Percentiles rank a stretch among this genome's conserved stretches.
Evolutionary conservation across 768 basidiomycete genomes (phyloP).

Genomic region (Lactarius psammicola): DNA sequence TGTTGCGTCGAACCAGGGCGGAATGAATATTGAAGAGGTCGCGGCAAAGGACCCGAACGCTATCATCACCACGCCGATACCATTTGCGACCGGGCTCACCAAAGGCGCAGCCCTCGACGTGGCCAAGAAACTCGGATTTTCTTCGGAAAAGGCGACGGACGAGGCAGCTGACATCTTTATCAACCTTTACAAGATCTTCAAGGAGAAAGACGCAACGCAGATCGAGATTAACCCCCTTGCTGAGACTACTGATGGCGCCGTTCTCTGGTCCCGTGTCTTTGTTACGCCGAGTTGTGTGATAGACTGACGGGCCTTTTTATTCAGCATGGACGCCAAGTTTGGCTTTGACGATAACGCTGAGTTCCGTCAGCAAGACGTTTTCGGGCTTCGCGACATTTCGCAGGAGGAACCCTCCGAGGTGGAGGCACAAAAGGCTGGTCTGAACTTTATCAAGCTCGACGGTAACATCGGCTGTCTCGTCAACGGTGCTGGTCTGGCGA

Average conservation of each 20-base stretch:
- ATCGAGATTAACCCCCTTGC: constrained; percentile 99
- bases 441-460: constrained; percentile 99
- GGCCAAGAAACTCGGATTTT: constrained; percentile 91
- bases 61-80: constrained; percentile 93
- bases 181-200: constrained; percentile 94
- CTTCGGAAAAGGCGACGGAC: constrained; percentile 61
- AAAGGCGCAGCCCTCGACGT: constrained; percentile 67
- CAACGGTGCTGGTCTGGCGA: constrained; percentile 97
- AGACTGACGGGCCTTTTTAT: constrained; percentile 12
- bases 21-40: constrained; percentile 99
- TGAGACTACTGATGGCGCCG: constrained; percentile 84
- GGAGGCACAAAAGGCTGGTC: constrained; percentile 91
- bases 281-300: neutral
- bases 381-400: constrained; percentile 82
- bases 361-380: constrained; percentile 92
- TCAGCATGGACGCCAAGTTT: constrained; percentile 99
- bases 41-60: constrained; percentile 92
- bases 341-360: constrained; percentile 99
- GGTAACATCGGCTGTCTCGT: constrained; percentile 96
- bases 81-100: constrained; percentile 78
- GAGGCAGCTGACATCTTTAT: constrained; percentile 93
- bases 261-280: constrained; percentile 73
- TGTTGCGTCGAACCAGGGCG: constrained; percentile 91
- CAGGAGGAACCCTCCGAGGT: constrained; percentile 99
- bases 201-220: constrained; percentile 98